Evolutionary conservation across 345 rosid species (phyloP).

Genomic region (Citrus australasica): DNA sequence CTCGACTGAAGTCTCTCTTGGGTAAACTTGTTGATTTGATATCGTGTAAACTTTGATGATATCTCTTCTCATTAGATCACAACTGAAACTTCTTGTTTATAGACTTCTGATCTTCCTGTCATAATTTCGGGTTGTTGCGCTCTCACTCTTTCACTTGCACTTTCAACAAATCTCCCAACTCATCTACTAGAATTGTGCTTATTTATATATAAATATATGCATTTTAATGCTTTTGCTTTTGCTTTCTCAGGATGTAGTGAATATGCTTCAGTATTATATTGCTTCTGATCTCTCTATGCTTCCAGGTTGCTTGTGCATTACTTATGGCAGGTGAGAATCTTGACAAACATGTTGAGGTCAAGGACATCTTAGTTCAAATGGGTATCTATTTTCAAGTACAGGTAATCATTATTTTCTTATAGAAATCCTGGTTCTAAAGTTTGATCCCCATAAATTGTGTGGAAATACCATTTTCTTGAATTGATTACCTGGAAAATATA

Average conservation of each 20-base stretch:
- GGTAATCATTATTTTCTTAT: slow-evolving; percentile 17
- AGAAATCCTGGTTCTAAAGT: background rate
- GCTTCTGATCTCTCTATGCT: background rate
- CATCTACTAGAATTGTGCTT: background rate
- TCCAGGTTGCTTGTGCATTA: slow-evolving; percentile 45
- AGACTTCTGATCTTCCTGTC: background rate
- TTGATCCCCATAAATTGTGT: background rate
- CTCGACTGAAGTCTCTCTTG: background rate
- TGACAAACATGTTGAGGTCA: slow-evolving; percentile 30
- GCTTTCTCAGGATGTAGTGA: background rate
- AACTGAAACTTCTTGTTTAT: background rate
- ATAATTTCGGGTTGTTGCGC: background rate
- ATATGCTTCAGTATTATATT: background rate
- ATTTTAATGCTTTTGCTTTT: background rate
- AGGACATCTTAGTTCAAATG: slow-evolving; percentile 41
- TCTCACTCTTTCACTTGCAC: background rate
- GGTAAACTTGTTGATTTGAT: background rate
- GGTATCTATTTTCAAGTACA: slow-evolving; percentile 47
- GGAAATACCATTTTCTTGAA: background rate
- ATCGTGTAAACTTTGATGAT: background rate
- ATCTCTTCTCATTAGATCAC: background rate
- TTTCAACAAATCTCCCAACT: background rate
- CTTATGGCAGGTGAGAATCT: slow-evolving; percentile 42
- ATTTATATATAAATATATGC: background rate
- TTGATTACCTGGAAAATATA: background rate